A percentile compares a stretch with the other conserved stretches of the same genome.
These are phyloP conservation scores for Spathaspora sp. DNA, from an alignment of 1,139 yeast species.

Conservation along the genomic window DNA sequence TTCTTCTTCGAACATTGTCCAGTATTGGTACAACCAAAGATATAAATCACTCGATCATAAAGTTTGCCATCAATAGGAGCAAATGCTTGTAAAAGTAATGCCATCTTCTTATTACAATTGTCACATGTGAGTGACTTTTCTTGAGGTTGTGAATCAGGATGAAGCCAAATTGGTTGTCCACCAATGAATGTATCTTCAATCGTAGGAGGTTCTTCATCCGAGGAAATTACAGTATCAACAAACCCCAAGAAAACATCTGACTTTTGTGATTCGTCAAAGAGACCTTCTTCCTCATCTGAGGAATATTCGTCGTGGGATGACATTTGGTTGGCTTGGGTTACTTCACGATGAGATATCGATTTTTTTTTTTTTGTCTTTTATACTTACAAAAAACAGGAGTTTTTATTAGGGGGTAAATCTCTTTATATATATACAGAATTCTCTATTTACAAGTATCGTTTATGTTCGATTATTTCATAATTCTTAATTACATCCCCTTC, in stretches of 20 bases:
- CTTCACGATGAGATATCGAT: conserved; percentile 7
- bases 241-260: conserved; percentile 57
- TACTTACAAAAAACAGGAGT: background rate
- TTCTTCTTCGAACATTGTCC: conserved; percentile 59
- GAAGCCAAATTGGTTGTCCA: conserved; percentile 64
- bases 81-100: conserved; percentile 72
- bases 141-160: conserved; percentile 55
- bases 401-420: background rate
- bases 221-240: conserved; percentile 51
- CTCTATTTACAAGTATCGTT: conserved; percentile 57
- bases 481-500: conserved; percentile 77
- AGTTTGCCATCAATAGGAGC: conserved; percentile 72
- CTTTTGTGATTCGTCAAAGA: conserved; percentile 19
- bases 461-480: conserved; percentile 67
- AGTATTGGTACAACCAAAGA: conserved; percentile 69
- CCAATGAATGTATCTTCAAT: conserved; percentile 80
- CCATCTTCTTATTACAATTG: conserved; percentile 61
- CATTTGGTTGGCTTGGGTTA: conserved; percentile 18
- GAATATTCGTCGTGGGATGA: conserved; percentile 41
- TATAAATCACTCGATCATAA: conserved; percentile 79
- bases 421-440: conserved; percentile 1
- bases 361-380: conserved; percentile 3
- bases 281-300: conserved; percentile 42
- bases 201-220: conserved; percentile 43
- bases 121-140: conserved; percentile 56